Conservation (phyloP, 176 grass and related monocot species). For the Musa troglodytarum region DNA sequence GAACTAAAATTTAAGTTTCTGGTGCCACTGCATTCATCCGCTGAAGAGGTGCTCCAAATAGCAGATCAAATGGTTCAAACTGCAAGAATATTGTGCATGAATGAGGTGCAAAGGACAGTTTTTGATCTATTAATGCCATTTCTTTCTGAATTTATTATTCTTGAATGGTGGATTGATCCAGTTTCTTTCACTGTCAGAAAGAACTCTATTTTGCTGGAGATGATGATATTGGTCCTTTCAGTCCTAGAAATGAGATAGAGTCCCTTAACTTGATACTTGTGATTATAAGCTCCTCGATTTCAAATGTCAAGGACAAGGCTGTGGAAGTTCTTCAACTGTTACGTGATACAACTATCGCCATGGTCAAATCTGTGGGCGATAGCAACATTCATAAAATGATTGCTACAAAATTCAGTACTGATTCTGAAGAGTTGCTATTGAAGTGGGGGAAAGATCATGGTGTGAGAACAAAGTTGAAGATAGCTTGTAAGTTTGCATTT, state of each 20-base stretch:
- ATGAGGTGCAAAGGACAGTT: conserved; percentile 50
- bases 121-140: background rate
- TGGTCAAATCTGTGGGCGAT: conserved; percentile 33
- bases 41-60: conserved; percentile 29
- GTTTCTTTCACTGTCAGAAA: conserved; percentile 39
- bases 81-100: conserved; percentile 48
- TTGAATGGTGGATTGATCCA: conserved; percentile 4
- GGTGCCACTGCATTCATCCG: conserved; percentile 30
- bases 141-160: background rate
- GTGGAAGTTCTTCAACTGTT: conserved; percentile 43
- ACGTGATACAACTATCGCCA: conserved; percentile 31
- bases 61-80: conserved; percentile 41
- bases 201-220: conserved; percentile 85
- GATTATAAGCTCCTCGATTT: conserved; percentile 32
- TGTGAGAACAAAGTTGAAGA: conserved; percentile 66
- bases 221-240: conserved; percentile 54
- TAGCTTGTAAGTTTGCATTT: conserved; percentile 53
- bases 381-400: conserved; percentile 24
- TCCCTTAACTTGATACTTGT: conserved; percentile 55
- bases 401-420: conserved; percentile 28
- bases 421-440: conserved; percentile 56
- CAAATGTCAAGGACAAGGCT: conserved; percentile 21
- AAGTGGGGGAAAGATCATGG: conserved; percentile 69
- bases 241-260: conserved; percentile 81
- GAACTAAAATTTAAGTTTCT: conserved; percentile 42